phyloP scores from a whole-genome alignment of 1,139 yeast species.

The Blastobotrys buckinghamii region DNA sequence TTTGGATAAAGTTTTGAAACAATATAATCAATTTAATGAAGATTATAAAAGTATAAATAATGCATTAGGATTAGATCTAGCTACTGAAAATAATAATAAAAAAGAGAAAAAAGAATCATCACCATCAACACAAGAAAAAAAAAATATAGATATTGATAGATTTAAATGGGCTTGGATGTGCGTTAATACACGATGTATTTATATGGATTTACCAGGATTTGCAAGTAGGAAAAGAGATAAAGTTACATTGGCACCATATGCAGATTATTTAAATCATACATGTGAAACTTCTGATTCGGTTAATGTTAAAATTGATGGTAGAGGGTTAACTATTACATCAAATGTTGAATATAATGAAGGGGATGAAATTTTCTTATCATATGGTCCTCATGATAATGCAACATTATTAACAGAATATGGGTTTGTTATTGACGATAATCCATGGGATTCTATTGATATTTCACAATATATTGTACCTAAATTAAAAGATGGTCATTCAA shows the following conservation, averaged over 20 bases:
- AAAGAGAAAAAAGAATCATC: no score
- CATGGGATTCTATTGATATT: slow-evolving; percentile 69
- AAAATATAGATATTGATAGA: slow-evolving; percentile 15
- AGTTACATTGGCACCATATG: slow-evolving; percentile 86
- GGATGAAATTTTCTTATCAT: slow-evolving; percentile 65
- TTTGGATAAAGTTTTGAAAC: slow-evolving; percentile 20
- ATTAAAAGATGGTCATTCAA: slow-evolving; percentile 38
- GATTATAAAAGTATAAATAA: slow-evolving; percentile 25
- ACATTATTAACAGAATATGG: slow-evolving; percentile 85
- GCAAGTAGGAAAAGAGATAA: slow-evolving; percentile 44
- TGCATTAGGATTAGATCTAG: slow-evolving; percentile 5
- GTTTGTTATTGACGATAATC: slow-evolving; percentile 51
- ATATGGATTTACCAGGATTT: slow-evolving; percentile 59
- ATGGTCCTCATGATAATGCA: slow-evolving; percentile 85
- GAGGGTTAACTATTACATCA: slow-evolving; percentile 44
- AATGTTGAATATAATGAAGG: slow-evolving; percentile 33
- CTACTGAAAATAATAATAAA: no score
- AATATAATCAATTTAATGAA: slow-evolving; percentile 27
- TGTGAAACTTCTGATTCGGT: slow-evolving; percentile 44
- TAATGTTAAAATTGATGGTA: slow-evolving; percentile 40
- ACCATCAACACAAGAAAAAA: slow-evolving; percentile 7
- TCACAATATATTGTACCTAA: slow-evolving; percentile 39
- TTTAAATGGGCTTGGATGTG: slow-evolving; percentile 77
- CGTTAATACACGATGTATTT: slow-evolving; percentile 86
- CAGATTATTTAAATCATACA: slow-evolving; percentile 82